A percentile compares a stretch with the other conserved stretches of the same genome.
Conservation (phyloP, 192 early-diverging fungal species). For the Fimicolochytrium jonesii region DNA sequence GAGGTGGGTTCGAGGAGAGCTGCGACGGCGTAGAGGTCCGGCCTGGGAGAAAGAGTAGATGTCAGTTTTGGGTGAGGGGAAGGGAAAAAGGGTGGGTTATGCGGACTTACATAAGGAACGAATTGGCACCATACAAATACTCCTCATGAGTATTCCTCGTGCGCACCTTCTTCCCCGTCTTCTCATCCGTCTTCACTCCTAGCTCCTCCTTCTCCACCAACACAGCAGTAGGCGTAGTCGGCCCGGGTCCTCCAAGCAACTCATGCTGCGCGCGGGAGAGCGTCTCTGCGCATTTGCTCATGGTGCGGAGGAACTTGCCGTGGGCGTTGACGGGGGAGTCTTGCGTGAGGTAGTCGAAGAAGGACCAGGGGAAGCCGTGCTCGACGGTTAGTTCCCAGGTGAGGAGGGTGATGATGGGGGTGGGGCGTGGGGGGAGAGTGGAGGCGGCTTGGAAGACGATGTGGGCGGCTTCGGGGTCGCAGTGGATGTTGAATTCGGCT, state of each 20-base stretch:
- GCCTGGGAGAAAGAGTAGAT: slow-evolving; percentile 11
- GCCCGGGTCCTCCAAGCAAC: slow-evolving; percentile 12
- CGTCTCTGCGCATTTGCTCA: slow-evolving; percentile 14
- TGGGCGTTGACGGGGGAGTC: slow-evolving; percentile 8
- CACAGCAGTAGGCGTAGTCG: slow-evolving; percentile 1
- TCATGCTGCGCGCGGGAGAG: slow-evolving; percentile 24
- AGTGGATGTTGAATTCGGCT: slow-evolving; percentile 44
- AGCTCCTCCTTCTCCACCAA: slow-evolving; percentile 14
- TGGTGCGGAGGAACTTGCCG: slow-evolving; percentile 13
- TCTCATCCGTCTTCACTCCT: slow-evolving; percentile 1
- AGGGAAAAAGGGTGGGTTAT: not conserved
- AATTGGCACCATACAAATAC: slow-evolving; percentile 16
- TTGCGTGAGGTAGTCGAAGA: slow-evolving; percentile 29
- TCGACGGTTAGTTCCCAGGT: slow-evolving; percentile 44
- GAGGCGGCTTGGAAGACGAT: slow-evolving; percentile 36
- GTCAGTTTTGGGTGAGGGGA: not conserved
- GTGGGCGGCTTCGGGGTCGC: slow-evolving; percentile 43
- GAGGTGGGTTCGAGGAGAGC: slow-evolving; percentile 18
- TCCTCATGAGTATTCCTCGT: slow-evolving; percentile 14
- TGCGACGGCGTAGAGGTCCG: slow-evolving; percentile 22
- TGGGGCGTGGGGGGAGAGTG: not conserved
- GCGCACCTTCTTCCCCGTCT: not conserved
- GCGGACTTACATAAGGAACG: slow-evolving; percentile 29
- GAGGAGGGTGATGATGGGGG: slow-evolving; percentile 29
- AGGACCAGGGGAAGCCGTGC: slow-evolving; percentile 39